Evolutionary conservation across 1,284 basidiomycete genomes (phyloP), one percentile per base, ranked within the genome.

Genomic region (Cystobasidium sp.): DNA sequence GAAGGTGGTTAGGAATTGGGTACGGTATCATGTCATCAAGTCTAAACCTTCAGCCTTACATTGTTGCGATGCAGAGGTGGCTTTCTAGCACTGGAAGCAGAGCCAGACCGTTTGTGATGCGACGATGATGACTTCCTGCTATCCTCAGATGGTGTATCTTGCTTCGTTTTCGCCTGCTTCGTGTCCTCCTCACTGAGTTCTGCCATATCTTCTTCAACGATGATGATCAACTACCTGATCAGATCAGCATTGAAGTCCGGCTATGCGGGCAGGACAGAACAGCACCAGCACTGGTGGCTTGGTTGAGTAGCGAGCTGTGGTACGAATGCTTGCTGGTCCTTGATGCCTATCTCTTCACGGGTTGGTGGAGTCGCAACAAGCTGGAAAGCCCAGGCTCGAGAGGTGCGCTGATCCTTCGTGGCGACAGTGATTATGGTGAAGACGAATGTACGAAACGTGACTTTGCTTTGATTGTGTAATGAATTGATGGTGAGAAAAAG

Each of bases 21-120:
- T 14, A n/a, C 6, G 46, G 47, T 20, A 10, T 66, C 49, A 41
- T 46, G 39, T 41, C 41, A 66, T 52, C 47, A 37, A n/a, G 14
- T 46, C 14, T 24, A 8, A 18, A 47, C 22, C 7, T n/a, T n/a
- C 6, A 47, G 3, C 37, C 64, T 14, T 47, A 66, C 64, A 53
- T 66, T 66, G 64, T 66, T 66, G 20, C 64, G 47, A 47, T 66
- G 64, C 12, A 66, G 64, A 5, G 64, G 64, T 8, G 64, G 64
- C 44, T 53, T 66, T 7, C 49, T 0, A 6, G 61, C 44, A 14
- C 61, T 44, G 16, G 44, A 47, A 22, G 24, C 44, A 12, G 61
- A 51, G 24, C 61, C 61, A 63, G 61, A 63, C 18, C 56, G 56
- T 10, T 9, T 59, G 39, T 59, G 39, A 14, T 59, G 56, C 37